phyloP scores from a whole-genome alignment of 1,284 basidiomycete genomes.

The Moniliophthora roreri region DNA sequence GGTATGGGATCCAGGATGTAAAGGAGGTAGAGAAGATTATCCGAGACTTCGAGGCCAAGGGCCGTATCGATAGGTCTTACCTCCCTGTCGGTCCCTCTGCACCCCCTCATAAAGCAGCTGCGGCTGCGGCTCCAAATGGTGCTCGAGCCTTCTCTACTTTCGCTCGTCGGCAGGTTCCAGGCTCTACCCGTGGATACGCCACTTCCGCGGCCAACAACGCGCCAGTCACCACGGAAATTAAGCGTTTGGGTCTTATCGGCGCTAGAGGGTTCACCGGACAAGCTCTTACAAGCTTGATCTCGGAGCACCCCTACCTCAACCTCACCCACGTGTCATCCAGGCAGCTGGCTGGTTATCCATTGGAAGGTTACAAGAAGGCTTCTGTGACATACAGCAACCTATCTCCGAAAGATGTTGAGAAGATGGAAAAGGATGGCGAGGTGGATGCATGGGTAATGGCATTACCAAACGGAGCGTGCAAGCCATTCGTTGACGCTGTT shows the following conservation, averaged over 20 bases:
- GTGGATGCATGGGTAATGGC: constrained; percentile 99
- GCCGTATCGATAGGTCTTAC: constrained; percentile 85
- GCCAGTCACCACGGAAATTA: constrained; percentile 58
- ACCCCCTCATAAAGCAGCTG: constrained; percentile 52
- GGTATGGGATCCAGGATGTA: constrained; percentile 95
- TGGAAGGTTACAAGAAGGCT: constrained; percentile 84
- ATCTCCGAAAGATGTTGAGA: constrained; percentile 73
- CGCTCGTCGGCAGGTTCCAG: constrained; percentile 50
- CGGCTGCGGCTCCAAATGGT: constrained; percentile 32
- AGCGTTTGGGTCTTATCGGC: constrained; percentile 93
- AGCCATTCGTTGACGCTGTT: constrained; percentile 96
- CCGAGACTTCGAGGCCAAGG: constrained; percentile 81
- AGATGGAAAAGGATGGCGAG: constrained; percentile 84
- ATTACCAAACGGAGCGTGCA: constrained; percentile 94
- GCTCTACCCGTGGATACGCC: constrained; percentile 59
- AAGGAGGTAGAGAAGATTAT: constrained; percentile 90
- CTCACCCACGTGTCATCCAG: constrained; percentile 96
- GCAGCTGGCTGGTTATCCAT: constrained; percentile 83
- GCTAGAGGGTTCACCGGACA: constrained; percentile 97
- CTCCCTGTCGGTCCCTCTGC: constrained; percentile 88
- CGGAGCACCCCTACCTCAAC: constrained; percentile 83
- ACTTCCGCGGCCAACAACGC: constrained; percentile 42
- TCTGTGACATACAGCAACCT: constrained; percentile 81
- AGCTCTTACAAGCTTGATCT: constrained; percentile 84
- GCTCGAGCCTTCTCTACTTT: constrained; percentile 73